A percentile compares a stretch with the other conserved stretches of the same genome.
phyloP scores from a whole-genome alignment of 352 stramenopile genomes.

The Phytophthora capsici region DNA sequence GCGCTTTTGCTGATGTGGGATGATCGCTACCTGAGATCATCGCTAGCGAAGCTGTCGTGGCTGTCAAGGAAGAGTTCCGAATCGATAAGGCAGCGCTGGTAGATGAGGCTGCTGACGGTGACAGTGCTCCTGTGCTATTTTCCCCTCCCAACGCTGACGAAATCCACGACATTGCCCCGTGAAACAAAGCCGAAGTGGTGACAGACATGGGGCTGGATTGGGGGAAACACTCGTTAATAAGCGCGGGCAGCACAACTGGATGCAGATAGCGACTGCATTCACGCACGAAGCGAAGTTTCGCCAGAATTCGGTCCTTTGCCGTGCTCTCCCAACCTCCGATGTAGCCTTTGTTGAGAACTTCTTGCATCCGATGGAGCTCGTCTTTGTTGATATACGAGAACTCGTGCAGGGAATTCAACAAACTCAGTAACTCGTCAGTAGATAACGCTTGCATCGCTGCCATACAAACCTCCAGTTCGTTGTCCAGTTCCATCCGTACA shows the following conservation, averaged over 20 bases:
- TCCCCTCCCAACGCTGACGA: constrained; percentile 57
- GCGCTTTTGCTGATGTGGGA: constrained; percentile 53
- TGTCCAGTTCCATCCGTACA: constrained; percentile 41
- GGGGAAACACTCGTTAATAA: constrained; percentile 69
- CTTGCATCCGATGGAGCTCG: constrained; percentile 73
- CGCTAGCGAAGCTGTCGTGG: constrained; percentile 55
- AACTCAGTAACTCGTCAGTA: constrained; percentile 66
- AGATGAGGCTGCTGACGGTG: constrained; percentile 43
- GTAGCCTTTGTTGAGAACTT: constrained; percentile 82
- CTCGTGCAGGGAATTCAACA: constrained; percentile 61
- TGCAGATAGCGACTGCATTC: constrained; percentile 78
- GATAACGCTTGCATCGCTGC: constrained; percentile 71
- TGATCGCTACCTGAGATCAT: constrained; percentile 53
- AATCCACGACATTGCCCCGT: constrained; percentile 68
- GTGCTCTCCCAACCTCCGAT: constrained; percentile 80
- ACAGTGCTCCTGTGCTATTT: constrained; percentile 33
- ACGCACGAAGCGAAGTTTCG: constrained; percentile 76
- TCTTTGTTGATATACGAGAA: constrained; percentile 83
- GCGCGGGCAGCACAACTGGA: constrained; percentile 61
- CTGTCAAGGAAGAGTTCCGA: constrained; percentile 59
- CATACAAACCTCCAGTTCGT: constrained; percentile 76
- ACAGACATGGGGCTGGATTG: constrained; percentile 52
- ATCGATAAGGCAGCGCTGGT: constrained; percentile 54
- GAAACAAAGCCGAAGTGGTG: constrained; percentile 61
- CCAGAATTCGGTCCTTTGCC: constrained; percentile 68